Percentiles rank a stretch among this genome's conserved stretches.
phyloP scores from a whole-genome alignment of 2,329 filamentous ascomycete genomes.

The Aureobasidium sp. region DNA sequence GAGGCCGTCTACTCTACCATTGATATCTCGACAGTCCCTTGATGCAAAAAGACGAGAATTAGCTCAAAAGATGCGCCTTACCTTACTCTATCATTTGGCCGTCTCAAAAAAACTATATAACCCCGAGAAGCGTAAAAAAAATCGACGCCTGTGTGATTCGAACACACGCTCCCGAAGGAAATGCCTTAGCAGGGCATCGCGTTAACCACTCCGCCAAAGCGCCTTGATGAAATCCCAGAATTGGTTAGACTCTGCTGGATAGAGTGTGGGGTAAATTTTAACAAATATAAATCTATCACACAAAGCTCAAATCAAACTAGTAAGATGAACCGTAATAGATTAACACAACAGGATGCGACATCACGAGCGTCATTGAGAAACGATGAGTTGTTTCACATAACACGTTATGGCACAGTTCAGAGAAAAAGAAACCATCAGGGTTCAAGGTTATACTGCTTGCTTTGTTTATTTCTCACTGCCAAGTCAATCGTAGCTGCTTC shows the following conservation, averaged over 20 bases:
- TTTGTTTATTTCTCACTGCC: too few species aligned
- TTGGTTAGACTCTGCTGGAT: neutral
- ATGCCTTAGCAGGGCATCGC: slow-evolving; percentile 21
- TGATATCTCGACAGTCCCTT: neutral
- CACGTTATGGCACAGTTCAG: too few species aligned
- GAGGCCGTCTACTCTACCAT: too few species aligned
- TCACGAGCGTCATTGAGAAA: too few species aligned
- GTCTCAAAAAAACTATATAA: neutral
- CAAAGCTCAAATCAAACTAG: too few species aligned
- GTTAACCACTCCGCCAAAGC: slow-evolving; percentile 15
- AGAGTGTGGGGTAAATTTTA: neutral
- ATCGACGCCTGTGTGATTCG: slow-evolving; percentile 33
- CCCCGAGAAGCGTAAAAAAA: neutral
- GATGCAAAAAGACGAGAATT: neutral
- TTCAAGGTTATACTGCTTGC: too few species aligned
- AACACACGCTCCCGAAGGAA: slow-evolving; percentile 36
- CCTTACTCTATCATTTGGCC: neutral
- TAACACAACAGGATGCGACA: too few species aligned
- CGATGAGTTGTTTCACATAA: too few species aligned
- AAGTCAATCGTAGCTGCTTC: too few species aligned
- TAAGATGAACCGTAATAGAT: too few species aligned
- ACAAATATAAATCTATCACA: too few species aligned
- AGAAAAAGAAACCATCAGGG: too few species aligned
- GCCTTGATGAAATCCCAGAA: neutral
- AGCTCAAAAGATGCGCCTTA: neutral